A percentile compares a stretch with the other conserved stretches of the same genome.
Evolutionary conservation across 306 rosid genomes (phyloP).

Genomic region (Vigna angularis): DNA sequence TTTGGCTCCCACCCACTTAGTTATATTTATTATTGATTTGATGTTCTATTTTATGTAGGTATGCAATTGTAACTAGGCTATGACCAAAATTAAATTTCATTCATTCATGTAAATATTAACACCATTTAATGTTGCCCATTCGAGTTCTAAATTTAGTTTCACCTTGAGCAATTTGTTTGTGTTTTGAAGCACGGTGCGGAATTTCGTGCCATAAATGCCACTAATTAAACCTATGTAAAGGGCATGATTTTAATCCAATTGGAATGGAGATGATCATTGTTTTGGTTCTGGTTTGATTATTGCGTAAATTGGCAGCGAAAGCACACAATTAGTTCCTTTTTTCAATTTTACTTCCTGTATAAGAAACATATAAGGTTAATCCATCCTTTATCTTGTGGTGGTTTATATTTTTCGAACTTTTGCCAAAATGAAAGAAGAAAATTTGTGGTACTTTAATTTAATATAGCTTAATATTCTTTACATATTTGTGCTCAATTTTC

Average conservation of each 20-base stretch:
- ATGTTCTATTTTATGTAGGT: conserved; percentile 41
- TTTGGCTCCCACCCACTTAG: conserved; percentile 38
- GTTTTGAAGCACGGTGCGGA: background rate
- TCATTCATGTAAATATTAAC: conserved; percentile 55
- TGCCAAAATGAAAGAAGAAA: no score
- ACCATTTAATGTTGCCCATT: background rate
- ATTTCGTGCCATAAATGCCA: background rate
- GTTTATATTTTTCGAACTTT: background rate
- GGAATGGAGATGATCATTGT: background rate
- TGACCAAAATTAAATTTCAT: conserved; percentile 37
- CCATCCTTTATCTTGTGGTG: background rate
- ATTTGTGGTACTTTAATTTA: no score
- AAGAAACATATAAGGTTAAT: no score
- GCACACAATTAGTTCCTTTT: background rate
- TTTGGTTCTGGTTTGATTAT: background rate
- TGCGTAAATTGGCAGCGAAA: background rate
- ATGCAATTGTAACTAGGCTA: conserved; percentile 35
- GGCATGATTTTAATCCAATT: background rate
- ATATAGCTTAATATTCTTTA: background rate
- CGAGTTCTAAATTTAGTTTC: conserved; percentile 1
- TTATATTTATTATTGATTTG: conserved; percentile 11
- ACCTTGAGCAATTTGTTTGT: background rate
- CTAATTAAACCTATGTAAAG: background rate
- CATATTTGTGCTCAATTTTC: no score
- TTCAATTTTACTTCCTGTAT: no score